Evolutionary conservation across 129 eudicot genomes (phyloP), one percentile per base, ranked within the genome.

Genomic region (Centella asiatica): DNA sequence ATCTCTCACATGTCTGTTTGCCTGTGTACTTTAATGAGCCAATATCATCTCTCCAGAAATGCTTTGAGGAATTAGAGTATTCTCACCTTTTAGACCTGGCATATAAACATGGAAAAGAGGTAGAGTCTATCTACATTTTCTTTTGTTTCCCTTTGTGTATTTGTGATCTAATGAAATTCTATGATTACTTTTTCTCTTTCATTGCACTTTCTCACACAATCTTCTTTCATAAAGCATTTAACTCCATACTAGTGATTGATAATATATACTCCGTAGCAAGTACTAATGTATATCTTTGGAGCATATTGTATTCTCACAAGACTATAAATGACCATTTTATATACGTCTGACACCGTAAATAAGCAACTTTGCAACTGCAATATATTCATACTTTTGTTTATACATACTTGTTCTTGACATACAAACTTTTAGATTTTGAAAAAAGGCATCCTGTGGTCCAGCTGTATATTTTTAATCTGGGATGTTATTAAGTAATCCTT

Each of bases 21-120:
- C 97, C 97, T 28, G 97, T 90, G 44, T 90, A 86, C 72, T 90
- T 90, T 25, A 90, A 90, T 44, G 97, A 90, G 67, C 97, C 97
- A 32, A 80, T 85, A 39, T 90, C 97, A 26, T 83, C 97, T 51
- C 77, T 90, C 22, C 97, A 90, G 67, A 90, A 86, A 57, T 90
- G 95, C 39, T 90, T 83, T 32, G 97, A 90, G 66, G 97, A 90
- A 60, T 59, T 90, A 46, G 97, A 90, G 74, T 90, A 90, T 64
- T 90, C 97, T 27, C 69, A 83, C 68, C 97, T 90, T 69, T 65
- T 90, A 68, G 97, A 90, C 69, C 82, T 63, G 27, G 97, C 97
- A 44, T 86, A 90, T 77, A 78, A 81, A 62, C 80, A 75, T 57
- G 97, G 97, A 12, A 85, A 85, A 82, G 68, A 72, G 83, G 96